Base-by-base conservation (phyloP, 768 basidiomycete species). In the Hydnum rufescens region DNA sequence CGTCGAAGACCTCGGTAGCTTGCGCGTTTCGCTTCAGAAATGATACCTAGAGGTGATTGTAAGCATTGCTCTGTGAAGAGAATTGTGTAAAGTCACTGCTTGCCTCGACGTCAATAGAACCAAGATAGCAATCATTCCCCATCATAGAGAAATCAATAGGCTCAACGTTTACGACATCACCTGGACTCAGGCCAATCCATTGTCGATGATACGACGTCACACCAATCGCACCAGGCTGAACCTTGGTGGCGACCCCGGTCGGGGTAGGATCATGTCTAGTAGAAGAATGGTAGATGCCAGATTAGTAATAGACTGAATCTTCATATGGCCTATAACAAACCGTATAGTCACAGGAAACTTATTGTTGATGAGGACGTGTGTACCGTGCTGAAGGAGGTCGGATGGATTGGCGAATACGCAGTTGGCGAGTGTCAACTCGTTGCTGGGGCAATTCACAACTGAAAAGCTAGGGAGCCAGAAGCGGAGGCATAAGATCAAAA, bases 171-270 rank as follows among this genome's bases (percentile, higher is more conserved):
- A 85, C 81, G 13, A 69, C 61, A 61, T 95, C 90, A 0, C 88
- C 88, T 36, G 82, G 65, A 16, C 88, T 88, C 4, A 96, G 71
- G 3, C 80, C 80, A 42, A 90, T 82, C 89, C 89, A 99, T 67
- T 85, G 78, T 5, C 95, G 76, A 54, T 89, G 85, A 54, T 77
- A 66, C 23, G 76, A 71, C 28, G 83, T 81, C 4, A 79, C 77
- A n/a, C 82, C 89, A 28, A 97, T 71, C 1, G 68, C 65, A 2
- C 85, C 82, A 0, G 77, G 76, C 3, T 66, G 66, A 3, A 99
- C 62, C 55, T 74, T 78, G 3, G 75, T 75, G 1, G 36, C 36
- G 22, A 39, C 36, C 36, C 13, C 26, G 13, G 44, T 8, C 26
- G 13, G 13, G 8, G 84, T 82, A 55, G 80, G 76, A 59, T 92